Evolutionary conservation across 495 filamentous ascomycete genomes (phyloP).

Genomic region (Tuber indicum): DNA sequence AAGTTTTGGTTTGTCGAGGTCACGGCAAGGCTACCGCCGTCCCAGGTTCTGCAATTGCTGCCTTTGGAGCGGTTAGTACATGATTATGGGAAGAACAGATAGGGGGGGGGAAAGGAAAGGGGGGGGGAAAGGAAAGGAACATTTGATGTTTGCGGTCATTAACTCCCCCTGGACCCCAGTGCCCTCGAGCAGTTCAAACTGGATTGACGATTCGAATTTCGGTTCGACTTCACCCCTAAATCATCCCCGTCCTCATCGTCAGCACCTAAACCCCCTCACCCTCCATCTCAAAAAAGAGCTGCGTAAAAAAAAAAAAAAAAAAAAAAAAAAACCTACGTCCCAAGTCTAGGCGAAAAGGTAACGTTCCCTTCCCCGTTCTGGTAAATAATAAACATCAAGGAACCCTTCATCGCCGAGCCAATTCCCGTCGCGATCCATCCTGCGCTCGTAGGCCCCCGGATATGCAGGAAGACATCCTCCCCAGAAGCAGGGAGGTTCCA

Average conservation of each 20-base stretch:
- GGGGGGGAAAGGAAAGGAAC: conserved; percentile 43
- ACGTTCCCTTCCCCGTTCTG: conserved; percentile 54
- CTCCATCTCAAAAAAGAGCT: background rate
- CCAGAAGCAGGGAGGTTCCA: conserved; percentile 30
- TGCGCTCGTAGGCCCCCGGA: conserved; percentile 54
- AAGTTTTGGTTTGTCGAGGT: conserved; percentile 50
- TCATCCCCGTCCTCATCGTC: background rate
- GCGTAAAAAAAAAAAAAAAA: background rate
- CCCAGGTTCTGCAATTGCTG: conserved; percentile 55
- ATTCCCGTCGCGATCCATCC: conserved; percentile 64
- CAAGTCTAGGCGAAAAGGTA: conserved; percentile 60
- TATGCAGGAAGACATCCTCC: conserved; percentile 58
- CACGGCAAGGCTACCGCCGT: conserved; percentile 48
- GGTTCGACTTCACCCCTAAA: conserved; percentile 51
- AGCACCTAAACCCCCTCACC: background rate
- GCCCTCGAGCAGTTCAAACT: conserved; percentile 54
- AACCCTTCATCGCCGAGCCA: conserved; percentile 55
- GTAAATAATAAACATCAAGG: conserved; percentile 67
- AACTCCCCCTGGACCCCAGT: conserved; percentile 52
- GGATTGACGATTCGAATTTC: conserved; percentile 47
- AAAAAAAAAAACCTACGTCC: conserved; percentile 35
- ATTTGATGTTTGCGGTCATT: conserved; percentile 61
- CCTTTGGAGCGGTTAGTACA: conserved; percentile 44
- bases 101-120: background rate
- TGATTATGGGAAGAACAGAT: background rate